Base-by-base conservation (phyloP, 768 basidiomycete genomes). In the Coprinopsis cinerea region DNA sequence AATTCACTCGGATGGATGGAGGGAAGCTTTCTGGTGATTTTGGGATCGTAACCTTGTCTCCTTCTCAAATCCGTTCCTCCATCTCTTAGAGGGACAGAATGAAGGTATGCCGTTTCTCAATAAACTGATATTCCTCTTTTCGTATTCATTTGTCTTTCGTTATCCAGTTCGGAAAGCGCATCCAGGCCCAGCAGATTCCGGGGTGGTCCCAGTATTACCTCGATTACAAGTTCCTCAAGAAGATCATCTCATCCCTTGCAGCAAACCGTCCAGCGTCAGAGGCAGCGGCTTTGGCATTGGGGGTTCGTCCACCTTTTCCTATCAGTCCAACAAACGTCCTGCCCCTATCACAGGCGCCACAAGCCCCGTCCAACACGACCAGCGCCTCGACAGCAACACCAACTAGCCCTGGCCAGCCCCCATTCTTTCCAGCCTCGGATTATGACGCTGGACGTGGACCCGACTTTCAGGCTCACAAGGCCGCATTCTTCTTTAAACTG, bases 401-500 rank as follows among this genome's bases (percentile, higher is more conserved):
- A 42, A 59, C 68, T 49, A 79, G 74, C 47, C 70, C 71, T 36
- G 72, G 65, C 24, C 71, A 69, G 52, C 76, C 83, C 18, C 78
- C 79, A 35, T 75, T 87, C 55, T 77, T 85, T 54, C 73, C 84
- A 28, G 68, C 75, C 9, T 73, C 81, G 4, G 74, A 76, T 18
- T 76, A 83, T 58, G 85, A 89, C 61, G 77, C 79, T 25, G 85
- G 85, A 57, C 72, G 89, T 50, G 85, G 89, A 0, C 80, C 87
- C 15, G 86, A 90, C 61, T 93, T 97, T 58, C 90, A 88, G 60
- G 92, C 93, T 13, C 92, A 95, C 72, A 92, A 94, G 62, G 90
- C 94, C 2, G 92, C 92, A 1, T 99, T 98, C 75, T 98, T 99
- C 75, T 98, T 96, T 78, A 98, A 94, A 65, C 79, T 99, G 0